These are phyloP conservation scores for Thermomucor indicae-seudaticae DNA, from an alignment of 371 early-diverging fungal genomes.

Conservation along the genomic window DNA sequence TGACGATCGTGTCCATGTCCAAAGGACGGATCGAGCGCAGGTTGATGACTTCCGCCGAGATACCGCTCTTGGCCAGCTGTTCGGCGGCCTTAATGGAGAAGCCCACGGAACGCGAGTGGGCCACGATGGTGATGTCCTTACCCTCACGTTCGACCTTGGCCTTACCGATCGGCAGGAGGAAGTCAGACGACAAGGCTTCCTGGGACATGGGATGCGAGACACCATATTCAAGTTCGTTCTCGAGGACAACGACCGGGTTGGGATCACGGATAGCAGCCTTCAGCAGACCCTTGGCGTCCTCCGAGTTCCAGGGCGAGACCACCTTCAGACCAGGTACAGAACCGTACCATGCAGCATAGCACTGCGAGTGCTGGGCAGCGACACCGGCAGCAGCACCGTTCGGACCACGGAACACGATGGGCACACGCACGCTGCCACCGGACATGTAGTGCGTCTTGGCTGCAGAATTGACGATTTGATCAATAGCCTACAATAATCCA, in stretches of 20 bases:
- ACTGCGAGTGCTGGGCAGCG: constrained; percentile 99
- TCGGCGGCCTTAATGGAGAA: constrained; percentile 92
- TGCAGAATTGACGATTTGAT: constrained; percentile 99
- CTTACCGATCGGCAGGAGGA: constrained; percentile 94
- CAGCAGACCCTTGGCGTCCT: constrained; percentile 96
- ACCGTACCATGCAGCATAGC: constrained; percentile 98
- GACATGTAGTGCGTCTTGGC: constrained; percentile 99
- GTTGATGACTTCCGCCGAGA: constrained; percentile 95
- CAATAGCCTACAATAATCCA: constrained; percentile 81
- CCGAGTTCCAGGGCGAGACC: constrained; percentile 96
- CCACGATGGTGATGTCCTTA: constrained; percentile 92
- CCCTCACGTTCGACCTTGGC: constrained; percentile 94
- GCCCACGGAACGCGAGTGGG: constrained; percentile 92
- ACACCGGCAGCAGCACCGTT: constrained; percentile 99
- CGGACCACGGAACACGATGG: constrained; percentile 99
- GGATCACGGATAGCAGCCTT: constrained; percentile 98
- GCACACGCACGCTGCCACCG: constrained; percentile 85
- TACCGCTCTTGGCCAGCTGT: constrained; percentile 79
- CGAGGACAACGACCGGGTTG: constrained; percentile 98
- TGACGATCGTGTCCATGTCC: constrained; percentile 91
- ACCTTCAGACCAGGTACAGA: constrained; percentile 98
- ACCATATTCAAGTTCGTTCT: constrained; percentile 99
- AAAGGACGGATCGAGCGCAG: constrained; percentile 97
- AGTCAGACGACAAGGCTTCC: constrained; percentile 82
- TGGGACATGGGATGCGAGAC: constrained; percentile 80